Percentiles rank a stretch among this genome's conserved stretches.
Conservation (phyloP, 2,329 filamentous ascomycete species). For the Geosmithia putterillii region DNA sequence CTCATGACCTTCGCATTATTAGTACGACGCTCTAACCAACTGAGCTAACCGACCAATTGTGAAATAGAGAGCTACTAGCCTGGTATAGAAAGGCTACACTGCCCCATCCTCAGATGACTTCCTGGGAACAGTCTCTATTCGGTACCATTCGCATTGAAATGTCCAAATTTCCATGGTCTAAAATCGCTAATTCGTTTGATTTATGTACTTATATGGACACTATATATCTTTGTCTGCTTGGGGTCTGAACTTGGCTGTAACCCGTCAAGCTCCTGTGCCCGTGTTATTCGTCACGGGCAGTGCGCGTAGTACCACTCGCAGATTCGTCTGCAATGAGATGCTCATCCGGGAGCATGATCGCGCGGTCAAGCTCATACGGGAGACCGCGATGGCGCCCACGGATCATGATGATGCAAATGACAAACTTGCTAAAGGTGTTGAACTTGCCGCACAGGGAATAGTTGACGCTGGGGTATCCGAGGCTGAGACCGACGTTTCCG, state of each 20-base stretch:
- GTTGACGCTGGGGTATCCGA: constrained; percentile 16
- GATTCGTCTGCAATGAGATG: background rate
- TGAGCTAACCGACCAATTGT: background rate
- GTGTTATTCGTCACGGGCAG: background rate
- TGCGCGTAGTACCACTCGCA: background rate
- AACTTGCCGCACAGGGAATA: constrained; percentile 17
- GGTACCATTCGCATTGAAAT: no score
- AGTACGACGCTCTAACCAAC: background rate
- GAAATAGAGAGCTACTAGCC: background rate
- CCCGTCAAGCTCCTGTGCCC: no score
- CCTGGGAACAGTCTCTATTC: no score
- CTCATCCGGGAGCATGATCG: constrained; percentile 15
- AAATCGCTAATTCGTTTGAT: no score
- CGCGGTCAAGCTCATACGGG: constrained; percentile 19
- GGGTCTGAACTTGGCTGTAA: no score
- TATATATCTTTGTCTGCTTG: no score
- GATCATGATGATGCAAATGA: constrained; percentile 25
- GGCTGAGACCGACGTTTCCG: constrained; percentile 21
- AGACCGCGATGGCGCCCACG: constrained; percentile 21
- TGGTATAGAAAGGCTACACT: background rate
- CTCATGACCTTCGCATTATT: background rate
- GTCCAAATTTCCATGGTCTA: no score
- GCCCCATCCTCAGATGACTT: no score
- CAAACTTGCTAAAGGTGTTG: constrained; percentile 18
- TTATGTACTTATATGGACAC: background rate